Percentiles rank a stretch among this genome's conserved stretches.
Conservation (phyloP, 805 yeast species). For the Saturnispora saitoi region DNA sequence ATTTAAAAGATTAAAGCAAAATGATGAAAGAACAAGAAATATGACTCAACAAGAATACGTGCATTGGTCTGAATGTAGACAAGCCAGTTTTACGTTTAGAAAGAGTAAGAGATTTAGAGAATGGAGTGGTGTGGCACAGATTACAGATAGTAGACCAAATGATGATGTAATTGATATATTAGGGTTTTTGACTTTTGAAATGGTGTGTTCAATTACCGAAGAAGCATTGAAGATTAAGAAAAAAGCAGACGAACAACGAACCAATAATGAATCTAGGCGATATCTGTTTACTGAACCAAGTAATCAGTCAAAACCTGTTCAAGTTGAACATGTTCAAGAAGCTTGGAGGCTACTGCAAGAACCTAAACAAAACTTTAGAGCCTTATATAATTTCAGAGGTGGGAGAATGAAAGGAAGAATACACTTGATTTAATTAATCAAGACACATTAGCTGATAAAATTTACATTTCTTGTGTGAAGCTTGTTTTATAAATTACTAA, state of each 20-base stretch:
- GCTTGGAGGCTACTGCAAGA: constrained; percentile 80
- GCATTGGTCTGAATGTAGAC: constrained; percentile 98
- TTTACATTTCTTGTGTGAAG: background rate
- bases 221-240: constrained; percentile 72
- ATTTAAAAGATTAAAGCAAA: constrained; percentile 78
- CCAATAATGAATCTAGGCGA: constrained; percentile 34
- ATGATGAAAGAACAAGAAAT: constrained; percentile 84
- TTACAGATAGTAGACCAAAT: constrained; percentile 85
- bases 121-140: constrained; percentile 83
- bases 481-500: background rate
- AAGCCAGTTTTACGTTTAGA: constrained; percentile 91
- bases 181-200: constrained; percentile 93
- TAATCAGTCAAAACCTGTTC: constrained; percentile 67
- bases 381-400: constrained; percentile 65
- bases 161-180: constrained; percentile 95
- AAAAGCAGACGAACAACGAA: constrained; percentile 36
- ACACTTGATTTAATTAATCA: constrained; percentile 32
- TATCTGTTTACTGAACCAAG: constrained; percentile 83
- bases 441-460: too few relatives aligned
- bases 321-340: constrained; percentile 75
- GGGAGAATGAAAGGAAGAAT: constrained; percentile 49
- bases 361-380: constrained; percentile 46
- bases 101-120: constrained; percentile 92
- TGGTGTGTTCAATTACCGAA: constrained; percentile 90
- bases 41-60: constrained; percentile 98